Evolutionary conservation across 2,329 filamentous ascomycete genomes (phyloP).

Genomic region (Rhexocercosporidium sp.): DNA sequence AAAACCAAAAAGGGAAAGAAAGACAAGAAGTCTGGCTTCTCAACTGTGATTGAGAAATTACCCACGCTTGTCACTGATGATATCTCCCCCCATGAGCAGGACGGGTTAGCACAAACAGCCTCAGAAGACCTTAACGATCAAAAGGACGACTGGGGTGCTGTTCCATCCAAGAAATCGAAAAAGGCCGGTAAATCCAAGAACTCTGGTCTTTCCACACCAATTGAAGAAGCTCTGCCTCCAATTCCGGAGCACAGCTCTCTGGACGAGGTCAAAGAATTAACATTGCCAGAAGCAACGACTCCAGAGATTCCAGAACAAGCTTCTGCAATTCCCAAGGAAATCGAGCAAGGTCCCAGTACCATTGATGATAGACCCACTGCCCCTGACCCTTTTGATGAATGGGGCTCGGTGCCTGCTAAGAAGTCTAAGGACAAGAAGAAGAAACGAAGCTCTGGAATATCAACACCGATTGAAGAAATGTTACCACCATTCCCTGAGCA

Average conservation of each 20-base stretch:
- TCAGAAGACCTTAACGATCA: neutral
- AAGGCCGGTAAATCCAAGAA: constrained; percentile 46
- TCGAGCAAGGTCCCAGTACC: neutral
- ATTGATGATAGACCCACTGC: constrained; percentile 3
- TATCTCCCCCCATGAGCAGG: neutral
- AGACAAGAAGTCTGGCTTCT: constrained; percentile 22
- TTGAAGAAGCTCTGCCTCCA: neutral
- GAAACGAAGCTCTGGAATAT: constrained; percentile 23
- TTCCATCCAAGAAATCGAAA: constrained; percentile 44
- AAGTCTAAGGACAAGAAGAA: constrained; percentile 37
- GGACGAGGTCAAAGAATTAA: neutral
- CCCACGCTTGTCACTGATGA: neutral
- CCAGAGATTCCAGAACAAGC: constrained; percentile 7
- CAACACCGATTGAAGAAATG: constrained; percentile 19
- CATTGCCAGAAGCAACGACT: neutral
- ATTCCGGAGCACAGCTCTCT: neutral
- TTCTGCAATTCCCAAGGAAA: neutral
- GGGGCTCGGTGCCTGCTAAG: constrained; percentile 24
- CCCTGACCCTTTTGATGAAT: constrained; percentile 26
- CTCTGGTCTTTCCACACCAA: neutral
- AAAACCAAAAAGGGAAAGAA: constrained; percentile 30
- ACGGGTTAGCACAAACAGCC: neutral
- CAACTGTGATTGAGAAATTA: constrained; percentile 13
- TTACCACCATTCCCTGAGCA: neutral
- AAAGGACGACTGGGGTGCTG: constrained; percentile 14